Evolutionary conservation across 2,329 filamentous ascomycete genomes (phyloP), one percentile per base, ranked within the genome.

Genomic region (Chrysosporium queenslandicum): DNA sequence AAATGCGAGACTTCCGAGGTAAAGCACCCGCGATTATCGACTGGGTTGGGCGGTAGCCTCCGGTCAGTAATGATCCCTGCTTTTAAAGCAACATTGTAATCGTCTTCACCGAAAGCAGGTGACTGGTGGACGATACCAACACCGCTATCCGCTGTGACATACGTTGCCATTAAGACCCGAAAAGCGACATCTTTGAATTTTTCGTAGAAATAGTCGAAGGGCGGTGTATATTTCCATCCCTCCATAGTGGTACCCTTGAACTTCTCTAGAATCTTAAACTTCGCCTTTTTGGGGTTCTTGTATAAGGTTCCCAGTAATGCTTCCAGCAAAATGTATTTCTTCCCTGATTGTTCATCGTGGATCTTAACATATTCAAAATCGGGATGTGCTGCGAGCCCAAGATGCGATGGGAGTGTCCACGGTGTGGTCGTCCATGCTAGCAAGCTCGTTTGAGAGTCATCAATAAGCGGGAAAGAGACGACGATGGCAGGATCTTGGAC

Each of bases 261-360:
- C 63, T 85, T 90, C 57, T 85, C 79, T 12, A 94, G 66, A 48
- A 92, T 76, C 74, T 87, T 88, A 72, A 83, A 95, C 66, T 95
- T 94, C 46, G 89, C 89, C 74, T 95, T 95, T 74, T 95, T 96
- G 6, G 86, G 86, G 60, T 95, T 88, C 68, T 96, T 96, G 74
- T 95, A 96, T 1, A 96, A 75, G 4, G 86, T 91, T 53, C 78
- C 77, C 29, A 96, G 76, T 30, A 92, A 77, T 53, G 86, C 81
- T 66, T 96, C 89, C 20, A 95, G 76, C 36, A 95, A 76, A 55
- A 95, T 83, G 66, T 89, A 95, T 61, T 90, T 79, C 66, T 90
- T 91, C 27, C 85, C 85, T 0, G 85, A 85, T 55, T 80, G 81
- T 64, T 91, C 85, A 60, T 97, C 91, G 50, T 81, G 75, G 48